Percentiles rank a stretch among this genome's conserved stretches.
phyloP scores from a whole-genome alignment of 192 early-diverging fungal genomes.

The Coemansia erecta region DNA sequence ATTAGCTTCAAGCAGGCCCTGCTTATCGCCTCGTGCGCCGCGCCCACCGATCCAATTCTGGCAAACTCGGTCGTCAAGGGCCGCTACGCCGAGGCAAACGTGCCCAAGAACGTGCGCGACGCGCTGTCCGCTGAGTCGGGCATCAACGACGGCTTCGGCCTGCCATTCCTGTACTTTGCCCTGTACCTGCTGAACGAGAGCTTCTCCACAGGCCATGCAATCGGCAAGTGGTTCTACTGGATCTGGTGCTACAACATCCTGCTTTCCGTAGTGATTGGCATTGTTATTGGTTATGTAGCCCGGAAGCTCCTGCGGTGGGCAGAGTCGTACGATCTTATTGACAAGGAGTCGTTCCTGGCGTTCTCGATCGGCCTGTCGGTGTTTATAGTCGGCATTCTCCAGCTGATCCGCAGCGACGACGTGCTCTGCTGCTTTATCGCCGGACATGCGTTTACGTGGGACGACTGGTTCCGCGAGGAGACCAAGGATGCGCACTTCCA shows the following conservation, averaged over 20 bases:
- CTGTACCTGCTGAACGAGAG: slow-evolving; percentile 64
- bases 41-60: slow-evolving; percentile 93
- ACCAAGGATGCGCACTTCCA: slow-evolving; percentile 86
- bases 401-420: slow-evolving; percentile 70
- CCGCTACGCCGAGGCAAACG: slow-evolving; percentile 87
- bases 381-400: slow-evolving; percentile 66
- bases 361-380: slow-evolving; percentile 79
- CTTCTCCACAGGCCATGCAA: slow-evolving; percentile 57
- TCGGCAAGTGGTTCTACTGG: slow-evolving; percentile 79
- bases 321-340: slow-evolving; percentile 72
- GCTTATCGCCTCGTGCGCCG: slow-evolving; percentile 78
- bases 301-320: slow-evolving; percentile 69
- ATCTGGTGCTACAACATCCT: slow-evolving; percentile 83
- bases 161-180: slow-evolving; percentile 77
- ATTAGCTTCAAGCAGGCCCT: slow-evolving; percentile 58
- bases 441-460: slow-evolving; percentile 83
- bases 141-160: slow-evolving; percentile 85
- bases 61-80: slow-evolving; percentile 95
- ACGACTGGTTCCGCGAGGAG: slow-evolving; percentile 88
- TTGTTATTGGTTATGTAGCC: slow-evolving; percentile 69
- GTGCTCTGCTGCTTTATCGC: slow-evolving; percentile 76
- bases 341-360: slow-evolving; percentile 86
- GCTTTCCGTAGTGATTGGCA: slow-evolving; percentile 71
- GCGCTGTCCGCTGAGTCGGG: slow-evolving; percentile 79
- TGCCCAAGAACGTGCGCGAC: slow-evolving; percentile 77